phyloP scores from a whole-genome alignment of 768 basidiomycete genomes.

The Kwoniella pini region DNA sequence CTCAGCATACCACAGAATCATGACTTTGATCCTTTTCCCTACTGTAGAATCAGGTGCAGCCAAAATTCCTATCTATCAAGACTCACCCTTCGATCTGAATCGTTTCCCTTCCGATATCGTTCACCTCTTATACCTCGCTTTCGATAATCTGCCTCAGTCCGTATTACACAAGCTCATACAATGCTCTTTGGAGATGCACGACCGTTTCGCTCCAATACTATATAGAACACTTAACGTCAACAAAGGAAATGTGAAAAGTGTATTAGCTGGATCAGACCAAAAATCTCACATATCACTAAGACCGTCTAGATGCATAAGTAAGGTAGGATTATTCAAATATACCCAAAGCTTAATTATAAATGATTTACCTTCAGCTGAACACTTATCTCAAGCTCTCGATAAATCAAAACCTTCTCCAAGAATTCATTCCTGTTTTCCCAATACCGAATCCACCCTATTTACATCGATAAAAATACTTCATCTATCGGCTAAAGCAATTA shows the following conservation, averaged over 20 bases:
- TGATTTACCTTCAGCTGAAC: conserved; percentile 3
- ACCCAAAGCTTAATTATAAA: neutral
- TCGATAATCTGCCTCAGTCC: conserved; percentile 7
- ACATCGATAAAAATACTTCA: neutral
- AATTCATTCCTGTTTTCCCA: neutral
- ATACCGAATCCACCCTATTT: neutral
- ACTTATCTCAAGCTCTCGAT: neutral
- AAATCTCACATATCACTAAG: neutral
- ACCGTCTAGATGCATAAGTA: neutral
- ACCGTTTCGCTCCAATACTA: conserved; percentile 11
- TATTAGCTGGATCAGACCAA: conserved; percentile 1
- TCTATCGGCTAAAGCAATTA: conserved; percentile 5
- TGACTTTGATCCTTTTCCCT: neutral
- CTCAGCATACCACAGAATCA: no score
- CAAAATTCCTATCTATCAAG: no score
- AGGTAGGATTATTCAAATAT: neutral
- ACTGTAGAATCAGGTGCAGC: neutral
- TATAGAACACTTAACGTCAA: neutral
- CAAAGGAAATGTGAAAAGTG: conserved; percentile 2
- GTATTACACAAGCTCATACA: neutral
- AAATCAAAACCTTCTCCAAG: no score
- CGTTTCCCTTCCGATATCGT: conserved; percentile 10
- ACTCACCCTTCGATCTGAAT: neutral
- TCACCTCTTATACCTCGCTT: conserved; percentile 3
- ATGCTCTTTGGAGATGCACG: conserved; percentile 9